Percentiles rank a stretch among this genome's conserved stretches.
Evolutionary conservation across 805 yeast genomes (phyloP).

Genomic region (Teunomyces gatunensis): DNA sequence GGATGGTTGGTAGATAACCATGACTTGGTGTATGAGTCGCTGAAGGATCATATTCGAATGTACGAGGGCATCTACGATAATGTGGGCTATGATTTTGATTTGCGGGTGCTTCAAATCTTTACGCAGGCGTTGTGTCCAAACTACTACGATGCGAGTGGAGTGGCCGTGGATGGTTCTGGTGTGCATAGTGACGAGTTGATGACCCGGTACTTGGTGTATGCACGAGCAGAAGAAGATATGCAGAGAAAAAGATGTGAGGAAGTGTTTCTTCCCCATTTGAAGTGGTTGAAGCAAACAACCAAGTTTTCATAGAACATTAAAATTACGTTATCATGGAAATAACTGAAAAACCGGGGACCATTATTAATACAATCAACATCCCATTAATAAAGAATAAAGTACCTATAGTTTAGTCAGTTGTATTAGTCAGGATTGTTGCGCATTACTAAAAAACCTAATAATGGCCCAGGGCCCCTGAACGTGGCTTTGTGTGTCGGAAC

Average conservation of each 20-base stretch:
- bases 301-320: conserved; percentile 11
- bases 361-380: too few species aligned
- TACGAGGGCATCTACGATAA: conserved; percentile 32
- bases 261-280: conserved; percentile 40
- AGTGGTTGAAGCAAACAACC: conserved; percentile 42
- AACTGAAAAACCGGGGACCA: too few species aligned
- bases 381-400: too few species aligned
- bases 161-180: conserved; percentile 23
- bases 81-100: conserved; percentile 43
- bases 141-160: conserved; percentile 28
- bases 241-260: conserved; percentile 30
- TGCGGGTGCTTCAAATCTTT: conserved; percentile 36
- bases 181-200: conserved; percentile 28
- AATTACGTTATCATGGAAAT: background rate
- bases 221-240: conserved; percentile 19
- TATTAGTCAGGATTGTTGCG: background rate
- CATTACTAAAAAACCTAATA: background rate
- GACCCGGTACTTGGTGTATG: conserved; percentile 31
- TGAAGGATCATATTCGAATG: conserved; percentile 39
- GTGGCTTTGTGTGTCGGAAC: background rate
- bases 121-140: conserved; percentile 38
- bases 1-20: conserved; percentile 28
- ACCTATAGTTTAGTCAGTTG: too few species aligned
- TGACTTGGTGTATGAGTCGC: conserved; percentile 32
- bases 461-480: background rate